Percentiles rank a stretch among this genome's conserved stretches.
These are phyloP conservation scores for Cercospora sp. DNA, from an alignment of 2,329 filamentous ascomycete genomes.

Conservation along the genomic window DNA sequence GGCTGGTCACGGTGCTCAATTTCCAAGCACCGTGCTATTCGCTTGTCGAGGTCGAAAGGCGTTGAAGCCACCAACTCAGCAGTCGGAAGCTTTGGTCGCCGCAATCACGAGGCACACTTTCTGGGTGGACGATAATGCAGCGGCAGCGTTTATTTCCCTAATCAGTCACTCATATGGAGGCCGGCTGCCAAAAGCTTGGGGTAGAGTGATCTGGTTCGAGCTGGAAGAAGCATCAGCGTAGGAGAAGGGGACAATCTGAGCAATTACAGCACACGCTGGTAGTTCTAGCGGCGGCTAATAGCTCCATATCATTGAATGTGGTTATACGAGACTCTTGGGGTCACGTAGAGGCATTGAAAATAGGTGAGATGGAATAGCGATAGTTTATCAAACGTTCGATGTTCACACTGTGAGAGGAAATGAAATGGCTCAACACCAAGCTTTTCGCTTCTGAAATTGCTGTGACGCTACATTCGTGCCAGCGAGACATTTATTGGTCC, in stretches of 20 bases:
- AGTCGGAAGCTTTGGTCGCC: not conserved
- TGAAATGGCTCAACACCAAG: not conserved
- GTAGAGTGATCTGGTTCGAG: not conserved
- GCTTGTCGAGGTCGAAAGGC: not conserved
- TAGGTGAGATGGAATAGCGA: not conserved
- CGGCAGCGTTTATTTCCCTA: not conserved
- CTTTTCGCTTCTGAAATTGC: not conserved
- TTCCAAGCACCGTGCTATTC: no score
- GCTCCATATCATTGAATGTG: not conserved
- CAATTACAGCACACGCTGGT: not conserved
- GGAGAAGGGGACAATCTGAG: no score
- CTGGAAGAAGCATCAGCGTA: not conserved
- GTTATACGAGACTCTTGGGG: no score
- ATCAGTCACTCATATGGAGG: not conserved
- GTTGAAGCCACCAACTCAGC: not conserved
- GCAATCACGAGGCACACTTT: not conserved
- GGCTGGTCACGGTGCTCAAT: no score
- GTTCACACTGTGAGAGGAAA: not conserved
- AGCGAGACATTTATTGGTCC: not conserved
- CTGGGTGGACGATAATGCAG: not conserved
- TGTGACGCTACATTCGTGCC: not conserved
- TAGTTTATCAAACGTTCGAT: not conserved
- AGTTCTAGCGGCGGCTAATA: not conserved
- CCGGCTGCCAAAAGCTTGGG: not conserved
- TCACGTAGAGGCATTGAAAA: no score